Conservation (phyloP, 139 green algal species). For the Chlamydomonas sp. region DNA sequence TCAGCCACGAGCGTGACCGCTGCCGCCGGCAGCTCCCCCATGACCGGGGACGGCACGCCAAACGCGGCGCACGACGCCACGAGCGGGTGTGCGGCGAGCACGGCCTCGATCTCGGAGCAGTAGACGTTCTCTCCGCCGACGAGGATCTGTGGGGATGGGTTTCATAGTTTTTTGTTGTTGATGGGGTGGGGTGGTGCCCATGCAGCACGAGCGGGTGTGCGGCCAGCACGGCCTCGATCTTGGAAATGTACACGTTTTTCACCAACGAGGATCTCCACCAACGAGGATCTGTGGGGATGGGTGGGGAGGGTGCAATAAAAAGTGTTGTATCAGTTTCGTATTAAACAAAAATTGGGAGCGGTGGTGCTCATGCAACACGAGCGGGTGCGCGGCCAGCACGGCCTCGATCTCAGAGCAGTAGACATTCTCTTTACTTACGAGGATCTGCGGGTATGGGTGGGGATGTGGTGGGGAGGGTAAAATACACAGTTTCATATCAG, state of each 20-base stretch:
- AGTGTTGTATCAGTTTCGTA: too few relatives aligned
- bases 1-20: too few relatives aligned
- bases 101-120: constrained; percentile 78
- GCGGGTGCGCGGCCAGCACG: constrained; percentile 59
- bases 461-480: too few relatives aligned
- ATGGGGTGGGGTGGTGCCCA: too few relatives aligned
- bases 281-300: too few relatives aligned
- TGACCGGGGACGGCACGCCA: constrained; percentile 59
- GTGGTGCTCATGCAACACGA: too few relatives aligned
- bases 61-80: constrained; percentile 73
- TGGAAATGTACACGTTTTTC: constrained; percentile 91
- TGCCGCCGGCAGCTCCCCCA: constrained; percentile 66
- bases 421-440: constrained; percentile 78
- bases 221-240: too few relatives aligned
- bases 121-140: constrained; percentile 85
- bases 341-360: too few relatives aligned
- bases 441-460: constrained; percentile 34
- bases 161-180: background rate
- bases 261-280: constrained; percentile 52
- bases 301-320: too few relatives aligned
- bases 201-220: constrained; percentile 64
- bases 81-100: constrained; percentile 52
- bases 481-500: too few relatives aligned
- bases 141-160: constrained; percentile 40
- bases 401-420: constrained; percentile 83